Conservation (phyloP, 2,329 filamentous ascomycete genomes). For the Microsporum ferrugineum region DNA sequence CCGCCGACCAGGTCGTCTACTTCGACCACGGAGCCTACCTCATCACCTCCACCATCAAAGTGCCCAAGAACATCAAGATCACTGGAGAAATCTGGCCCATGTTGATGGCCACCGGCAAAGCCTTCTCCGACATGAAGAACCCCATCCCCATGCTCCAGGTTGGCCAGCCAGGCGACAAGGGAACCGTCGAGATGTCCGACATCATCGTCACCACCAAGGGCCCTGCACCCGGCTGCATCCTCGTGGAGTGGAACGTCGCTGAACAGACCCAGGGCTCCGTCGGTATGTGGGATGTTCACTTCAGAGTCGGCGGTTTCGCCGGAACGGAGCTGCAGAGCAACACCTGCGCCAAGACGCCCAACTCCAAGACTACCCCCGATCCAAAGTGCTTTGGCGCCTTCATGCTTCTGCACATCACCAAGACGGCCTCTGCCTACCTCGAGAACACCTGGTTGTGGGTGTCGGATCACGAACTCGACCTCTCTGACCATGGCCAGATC, state of each 20-base stretch:
- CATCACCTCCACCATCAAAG: constrained; percentile 47
- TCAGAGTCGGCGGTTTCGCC: constrained; percentile 76
- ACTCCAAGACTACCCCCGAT: constrained; percentile 49
- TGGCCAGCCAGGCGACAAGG: constrained; percentile 63
- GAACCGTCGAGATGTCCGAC: constrained; percentile 77
- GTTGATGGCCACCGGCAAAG: constrained; percentile 66
- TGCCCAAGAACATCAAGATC: constrained; percentile 68
- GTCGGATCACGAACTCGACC: constrained; percentile 79
- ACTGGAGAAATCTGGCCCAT: constrained; percentile 86
- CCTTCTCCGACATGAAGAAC: constrained; percentile 63
- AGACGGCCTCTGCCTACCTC: constrained; percentile 56
- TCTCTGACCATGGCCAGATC: constrained; percentile 53
- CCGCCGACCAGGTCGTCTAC: constrained; percentile 49
- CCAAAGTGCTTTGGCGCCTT: constrained; percentile 63
- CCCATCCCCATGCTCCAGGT: constrained; percentile 79
- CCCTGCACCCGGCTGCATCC: constrained; percentile 71
- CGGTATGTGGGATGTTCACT: constrained; percentile 92
- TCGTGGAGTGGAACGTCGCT: constrained; percentile 83
- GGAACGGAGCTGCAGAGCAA: constrained; percentile 74
- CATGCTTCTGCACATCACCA: constrained; percentile 47
- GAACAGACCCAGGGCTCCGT: constrained; percentile 52
- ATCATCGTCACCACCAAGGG: constrained; percentile 76
- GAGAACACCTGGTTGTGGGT: constrained; percentile 91
- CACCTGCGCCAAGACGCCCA: constrained; percentile 66
- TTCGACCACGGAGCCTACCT: constrained; percentile 55